Base-by-base conservation (phyloP, 306 rosid species). In the Arachis stenosperma region DNA sequence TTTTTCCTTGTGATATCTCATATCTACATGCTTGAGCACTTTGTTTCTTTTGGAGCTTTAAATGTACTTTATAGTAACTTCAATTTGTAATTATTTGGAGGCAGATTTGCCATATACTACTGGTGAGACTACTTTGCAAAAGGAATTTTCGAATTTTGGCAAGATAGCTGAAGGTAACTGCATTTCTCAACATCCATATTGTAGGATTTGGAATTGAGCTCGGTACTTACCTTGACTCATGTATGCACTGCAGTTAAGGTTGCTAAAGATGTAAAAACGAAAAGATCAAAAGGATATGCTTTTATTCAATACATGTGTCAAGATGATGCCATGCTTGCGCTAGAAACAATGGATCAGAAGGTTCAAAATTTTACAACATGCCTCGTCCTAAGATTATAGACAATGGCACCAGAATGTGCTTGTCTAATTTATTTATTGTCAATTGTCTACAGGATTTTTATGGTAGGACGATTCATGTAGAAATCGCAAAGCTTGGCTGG, bases 301-400 rank as follows among this genome's bases (percentile, higher is more conserved):
- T 94, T 88, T 74, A 87, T 94, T 81, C 98, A 91, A 40, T 94
- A 85, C 64, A 88, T 89, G 29, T 66, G 79, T 78, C 96, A 85
- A 78, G 92, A 88, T 48, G 95, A 84, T 29, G 97, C 97, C 15
- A 73, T 94, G 90, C 90, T 81, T 61, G 98, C 98, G 15, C 70
- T 91, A 37, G 98, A 94, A 80, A 89, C 73, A 51, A 94, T 91
- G 98, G 98, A 94, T 83, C 64, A 76, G 83, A 87, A 89, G 98
- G 98, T 94, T 81, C 29, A 12, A 41, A 14, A 72, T 66, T 57
- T 61, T 15, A 64, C 67, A 11, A 55, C 22, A 33, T 61, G 52
- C 37, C 48, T 14, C 41, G 36, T 42, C 44, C 27, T 62, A 46
- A 8, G 81, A 46, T 61, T 67, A 56, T 42, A 4, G 56, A 12